These are phyloP conservation scores for Plasmopara muralis DNA, from an alignment of 352 stramenopile species.

Conservation along the genomic window DNA sequence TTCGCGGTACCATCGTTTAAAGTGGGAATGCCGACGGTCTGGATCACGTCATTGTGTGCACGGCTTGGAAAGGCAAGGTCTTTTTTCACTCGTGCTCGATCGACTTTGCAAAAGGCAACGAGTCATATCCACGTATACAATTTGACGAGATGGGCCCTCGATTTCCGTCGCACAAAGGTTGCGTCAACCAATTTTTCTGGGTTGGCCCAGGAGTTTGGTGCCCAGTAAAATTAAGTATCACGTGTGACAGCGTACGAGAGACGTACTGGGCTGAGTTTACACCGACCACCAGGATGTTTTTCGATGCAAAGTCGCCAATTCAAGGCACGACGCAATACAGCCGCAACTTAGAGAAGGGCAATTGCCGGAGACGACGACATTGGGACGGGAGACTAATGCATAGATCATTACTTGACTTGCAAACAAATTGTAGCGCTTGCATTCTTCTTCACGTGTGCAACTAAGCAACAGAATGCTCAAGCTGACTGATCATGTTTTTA, in stretches of 20 bases:
- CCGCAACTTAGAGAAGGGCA: slow-evolving; percentile 67
- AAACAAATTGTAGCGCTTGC: slow-evolving; percentile 25
- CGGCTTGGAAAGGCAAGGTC: slow-evolving; percentile 86
- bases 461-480: no score
- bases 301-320: slow-evolving; percentile 92
- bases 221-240: slow-evolving; percentile 98
- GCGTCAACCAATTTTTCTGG: slow-evolving; percentile 92
- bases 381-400: slow-evolving; percentile 48
- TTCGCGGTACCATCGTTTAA: slow-evolving; percentile 93
- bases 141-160: slow-evolving; percentile 88
- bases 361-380: slow-evolving; percentile 23
- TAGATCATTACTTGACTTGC: slow-evolving; percentile 28
- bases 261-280: slow-evolving; percentile 97
- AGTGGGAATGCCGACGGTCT: slow-evolving; percentile 93
- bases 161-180: slow-evolving; percentile 93
- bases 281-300: slow-evolving; percentile 96
- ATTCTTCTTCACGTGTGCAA: slow-evolving; percentile 3
- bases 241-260: slow-evolving; percentile 95
- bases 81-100: slow-evolving; percentile 96
- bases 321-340: slow-evolving; percentile 90
- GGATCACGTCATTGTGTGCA: slow-evolving; percentile 97
- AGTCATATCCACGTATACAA: slow-evolving; percentile 76
- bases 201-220: slow-evolving; percentile 88
- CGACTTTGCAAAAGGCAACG: slow-evolving; percentile 89
- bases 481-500: slow-evolving; percentile 1